phyloP scores from a whole-genome alignment of 257 asterid genomes.

The Solanum rostratum region DNA sequence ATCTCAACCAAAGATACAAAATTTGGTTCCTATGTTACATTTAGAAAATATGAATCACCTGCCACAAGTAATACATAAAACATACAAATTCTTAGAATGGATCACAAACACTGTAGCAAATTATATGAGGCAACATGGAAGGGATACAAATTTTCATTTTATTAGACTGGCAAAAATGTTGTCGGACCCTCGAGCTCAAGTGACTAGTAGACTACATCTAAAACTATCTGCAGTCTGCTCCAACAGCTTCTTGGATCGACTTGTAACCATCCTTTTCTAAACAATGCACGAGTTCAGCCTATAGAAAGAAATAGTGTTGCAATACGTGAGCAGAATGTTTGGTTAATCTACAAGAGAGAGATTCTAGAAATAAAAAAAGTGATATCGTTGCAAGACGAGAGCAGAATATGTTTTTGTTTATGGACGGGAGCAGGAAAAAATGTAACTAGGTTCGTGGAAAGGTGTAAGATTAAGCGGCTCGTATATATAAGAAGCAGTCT shows the following conservation, averaged over 20 bases:
- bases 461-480: background rate
- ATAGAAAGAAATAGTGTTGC: background rate
- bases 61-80: background rate
- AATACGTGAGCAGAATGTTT: background rate
- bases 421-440: background rate
- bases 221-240: conserved; percentile 73
- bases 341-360: background rate
- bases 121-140: background rate
- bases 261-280: conserved; percentile 82
- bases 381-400: background rate
- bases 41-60: background rate
- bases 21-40: background rate
- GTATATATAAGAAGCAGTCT: background rate
- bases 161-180: background rate
- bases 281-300: conserved; percentile 82
- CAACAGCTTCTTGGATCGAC: conserved; percentile 72
- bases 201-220: background rate
- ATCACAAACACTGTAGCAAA: background rate
- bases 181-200: background rate
- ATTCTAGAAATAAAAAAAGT: background rate
- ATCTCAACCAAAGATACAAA: conserved; percentile 2
- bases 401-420: background rate
- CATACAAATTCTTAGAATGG: background rate
- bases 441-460: background rate
- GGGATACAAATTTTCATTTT: background rate